Percentiles rank a stretch among this genome's conserved stretches.
These are phyloP conservation scores for Aspergillus persii DNA, from an alignment of 2,329 filamentous ascomycete genomes.

Conservation along the genomic window DNA sequence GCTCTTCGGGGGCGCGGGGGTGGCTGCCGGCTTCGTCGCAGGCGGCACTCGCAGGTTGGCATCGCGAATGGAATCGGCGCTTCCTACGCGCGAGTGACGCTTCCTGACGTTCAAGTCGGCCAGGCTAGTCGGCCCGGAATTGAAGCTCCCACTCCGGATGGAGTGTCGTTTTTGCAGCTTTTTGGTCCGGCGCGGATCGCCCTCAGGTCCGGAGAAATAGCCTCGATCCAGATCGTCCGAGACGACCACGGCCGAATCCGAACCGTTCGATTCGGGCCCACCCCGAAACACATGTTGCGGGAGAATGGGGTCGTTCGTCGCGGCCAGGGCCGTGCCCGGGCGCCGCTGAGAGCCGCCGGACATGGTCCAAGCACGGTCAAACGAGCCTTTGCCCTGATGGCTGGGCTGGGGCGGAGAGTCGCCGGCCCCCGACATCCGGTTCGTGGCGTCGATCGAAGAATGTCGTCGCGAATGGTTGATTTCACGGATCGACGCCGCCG, in stretches of 20 bases:
- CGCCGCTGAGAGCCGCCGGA: conserved; percentile 35
- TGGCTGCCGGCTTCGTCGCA: conserved; percentile 66
- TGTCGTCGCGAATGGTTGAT: conserved; percentile 82
- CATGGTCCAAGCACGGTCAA: conserved; percentile 60
- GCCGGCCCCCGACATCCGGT: conserved; percentile 26
- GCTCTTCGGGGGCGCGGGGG: conserved; percentile 45
- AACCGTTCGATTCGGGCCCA: conserved; percentile 23
- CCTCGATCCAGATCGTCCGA: conserved; percentile 72
- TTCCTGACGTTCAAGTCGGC: conserved; percentile 67
- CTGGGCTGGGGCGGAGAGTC: conserved; percentile 30
- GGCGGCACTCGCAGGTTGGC: conserved; percentile 51
- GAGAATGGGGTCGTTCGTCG: conserved; percentile 19
- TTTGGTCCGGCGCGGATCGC: conserved; percentile 66
- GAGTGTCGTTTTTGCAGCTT: conserved; percentile 74
- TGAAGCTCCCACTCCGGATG: conserved; percentile 34
- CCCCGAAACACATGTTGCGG: conserved; percentile 19
- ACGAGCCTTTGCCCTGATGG: conserved; percentile 57
- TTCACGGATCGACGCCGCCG: conserved; percentile 77
- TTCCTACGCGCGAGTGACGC: conserved; percentile 75
- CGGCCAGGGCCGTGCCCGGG: conserved; percentile 34
- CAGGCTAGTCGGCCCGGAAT: conserved; percentile 73
- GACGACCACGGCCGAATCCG: conserved; percentile 31
- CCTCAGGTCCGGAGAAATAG: conserved; percentile 89
- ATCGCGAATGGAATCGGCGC: conserved; percentile 71
- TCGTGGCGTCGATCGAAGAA: conserved; percentile 76